A percentile compares a stretch with the other conserved stretches of the same genome.
Evolutionary conservation across 352 stramenopile genomes (phyloP).

Genomic region (Phytophthora fragariae): DNA sequence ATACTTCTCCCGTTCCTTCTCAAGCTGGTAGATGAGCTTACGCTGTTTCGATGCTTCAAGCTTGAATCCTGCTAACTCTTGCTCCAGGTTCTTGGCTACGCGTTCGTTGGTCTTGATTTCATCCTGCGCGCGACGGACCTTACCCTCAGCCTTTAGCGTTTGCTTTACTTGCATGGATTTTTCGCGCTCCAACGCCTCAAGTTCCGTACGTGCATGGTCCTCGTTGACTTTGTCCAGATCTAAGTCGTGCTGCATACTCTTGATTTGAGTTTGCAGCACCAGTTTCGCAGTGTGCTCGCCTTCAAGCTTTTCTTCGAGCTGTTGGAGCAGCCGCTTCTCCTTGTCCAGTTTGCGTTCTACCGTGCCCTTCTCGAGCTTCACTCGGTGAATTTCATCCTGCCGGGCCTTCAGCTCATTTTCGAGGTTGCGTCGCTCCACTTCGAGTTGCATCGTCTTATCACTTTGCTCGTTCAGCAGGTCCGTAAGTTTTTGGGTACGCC

Average conservation of each 20-base stretch:
- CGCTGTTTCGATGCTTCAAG: conserved; percentile 88
- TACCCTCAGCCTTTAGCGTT: conserved; percentile 84
- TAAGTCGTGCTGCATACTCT: conserved; percentile 83
- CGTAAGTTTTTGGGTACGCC: conserved; percentile 92
- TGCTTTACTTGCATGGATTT: conserved; percentile 88
- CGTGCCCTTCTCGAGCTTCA: conserved; percentile 90
- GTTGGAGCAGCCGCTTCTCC: conserved; percentile 85
- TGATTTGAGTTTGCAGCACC: conserved; percentile 84
- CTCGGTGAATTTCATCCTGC: conserved; percentile 84
- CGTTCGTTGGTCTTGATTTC: conserved; percentile 94
- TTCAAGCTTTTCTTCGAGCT: conserved; percentile 93
- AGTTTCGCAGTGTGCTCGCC: conserved; percentile 89
- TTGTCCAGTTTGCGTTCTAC: conserved; percentile 92
- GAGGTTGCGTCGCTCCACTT: conserved; percentile 81
- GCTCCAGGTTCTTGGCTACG: conserved; percentile 88
- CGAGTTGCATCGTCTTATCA: conserved; percentile 86
- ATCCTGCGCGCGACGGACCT: conserved; percentile 87
- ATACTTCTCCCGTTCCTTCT: conserved; percentile 94
- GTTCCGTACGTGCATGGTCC: conserved; percentile 73
- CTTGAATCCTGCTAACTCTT: conserved; percentile 87
- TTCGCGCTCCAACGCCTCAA: conserved; percentile 89
- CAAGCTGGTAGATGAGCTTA: conserved; percentile 92
- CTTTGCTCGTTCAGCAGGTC: conserved; percentile 94
- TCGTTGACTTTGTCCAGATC: conserved; percentile 84
- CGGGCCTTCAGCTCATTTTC: conserved; percentile 89